Conservation (phyloP, 345 rosid genomes). For the Abelmoschus esculentus region DNA sequence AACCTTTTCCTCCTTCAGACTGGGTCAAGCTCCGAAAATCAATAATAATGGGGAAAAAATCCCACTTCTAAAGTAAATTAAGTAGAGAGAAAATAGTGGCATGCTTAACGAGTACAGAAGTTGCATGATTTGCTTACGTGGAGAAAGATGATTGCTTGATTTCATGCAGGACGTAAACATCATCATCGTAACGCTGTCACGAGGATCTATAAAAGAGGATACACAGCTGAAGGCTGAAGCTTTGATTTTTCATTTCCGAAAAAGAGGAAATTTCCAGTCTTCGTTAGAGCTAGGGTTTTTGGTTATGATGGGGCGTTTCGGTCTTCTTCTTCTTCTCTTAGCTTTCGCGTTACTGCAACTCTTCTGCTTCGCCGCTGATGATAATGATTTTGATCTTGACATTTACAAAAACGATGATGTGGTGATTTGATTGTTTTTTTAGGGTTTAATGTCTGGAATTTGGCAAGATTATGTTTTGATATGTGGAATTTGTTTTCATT, state of each 20-base stretch:
- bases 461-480: background rate
- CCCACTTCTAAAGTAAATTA: background rate
- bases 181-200: slow-evolving; percentile 21
- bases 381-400: slow-evolving; percentile 22
- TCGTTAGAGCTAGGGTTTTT: slow-evolving; percentile 4
- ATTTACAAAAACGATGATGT: slow-evolving; percentile 8
- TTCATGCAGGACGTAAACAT: slow-evolving; percentile 22
- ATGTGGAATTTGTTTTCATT: background rate
- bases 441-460: background rate
- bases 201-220: slow-evolving; percentile 19
- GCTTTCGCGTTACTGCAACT: slow-evolving; percentile 41
- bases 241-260: background rate
- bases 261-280: background rate
- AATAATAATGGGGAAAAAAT: background rate
- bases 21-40: slow-evolving; percentile 16
- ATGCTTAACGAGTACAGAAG: background rate
- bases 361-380: slow-evolving; percentile 42
- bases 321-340: slow-evolving; percentile 33
- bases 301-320: slow-evolving; percentile 35
- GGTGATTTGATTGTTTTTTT: slow-evolving; percentile 25
- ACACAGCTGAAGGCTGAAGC: background rate
- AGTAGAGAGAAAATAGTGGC: background rate
- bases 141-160: background rate
- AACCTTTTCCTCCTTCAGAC: background rate
- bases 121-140: slow-evolving; percentile 23